Percentiles rank a stretch among this genome's conserved stretches.
Conservation (phyloP, 2,329 filamentous ascomycete species). For the Diaporthe australafricana region DNA sequence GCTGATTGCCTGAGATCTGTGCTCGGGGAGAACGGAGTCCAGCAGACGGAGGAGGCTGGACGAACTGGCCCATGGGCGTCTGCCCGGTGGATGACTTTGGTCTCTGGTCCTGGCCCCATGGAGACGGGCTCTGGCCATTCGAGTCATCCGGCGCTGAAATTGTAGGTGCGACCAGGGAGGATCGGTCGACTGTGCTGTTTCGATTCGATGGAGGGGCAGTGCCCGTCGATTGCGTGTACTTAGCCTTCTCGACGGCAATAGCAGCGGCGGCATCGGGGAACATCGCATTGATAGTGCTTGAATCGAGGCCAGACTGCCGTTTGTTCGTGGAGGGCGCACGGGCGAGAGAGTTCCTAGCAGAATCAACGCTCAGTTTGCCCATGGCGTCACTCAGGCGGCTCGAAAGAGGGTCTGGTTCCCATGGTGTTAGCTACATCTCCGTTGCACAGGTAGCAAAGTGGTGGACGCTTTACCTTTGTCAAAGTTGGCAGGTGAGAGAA, state of each 20-base stretch:
- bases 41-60: conserved; percentile 81
- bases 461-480: conserved; percentile 79
- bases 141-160: conserved; percentile 77
- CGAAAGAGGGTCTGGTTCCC: conserved; percentile 87
- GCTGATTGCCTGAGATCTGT: conserved; percentile 72
- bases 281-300: conserved; percentile 97
- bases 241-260: conserved; percentile 98
- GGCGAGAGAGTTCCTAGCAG: conserved; percentile 85
- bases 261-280: conserved; percentile 98
- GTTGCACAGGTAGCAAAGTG: too few relatives aligned
- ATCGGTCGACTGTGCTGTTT: conserved; percentile 86
- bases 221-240: conserved; percentile 95
- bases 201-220: conserved; percentile 91
- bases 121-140: conserved; percentile 76
- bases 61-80: conserved; percentile 93
- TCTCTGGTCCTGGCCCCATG: conserved; percentile 77
- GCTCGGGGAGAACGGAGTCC: conserved; percentile 84
- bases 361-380: conserved; percentile 91
- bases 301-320: conserved; percentile 93
- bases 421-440: conserved; percentile 27
- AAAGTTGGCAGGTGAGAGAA: conserved; percentile 94
- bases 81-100: conserved; percentile 86
- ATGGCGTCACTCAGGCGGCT: conserved; percentile 96
- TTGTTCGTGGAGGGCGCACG: conserved; percentile 85
- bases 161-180: conserved; percentile 78